Evolutionary conservation across 305 asterid species (phyloP).

Genomic region (Petunia hybrid): DNA sequence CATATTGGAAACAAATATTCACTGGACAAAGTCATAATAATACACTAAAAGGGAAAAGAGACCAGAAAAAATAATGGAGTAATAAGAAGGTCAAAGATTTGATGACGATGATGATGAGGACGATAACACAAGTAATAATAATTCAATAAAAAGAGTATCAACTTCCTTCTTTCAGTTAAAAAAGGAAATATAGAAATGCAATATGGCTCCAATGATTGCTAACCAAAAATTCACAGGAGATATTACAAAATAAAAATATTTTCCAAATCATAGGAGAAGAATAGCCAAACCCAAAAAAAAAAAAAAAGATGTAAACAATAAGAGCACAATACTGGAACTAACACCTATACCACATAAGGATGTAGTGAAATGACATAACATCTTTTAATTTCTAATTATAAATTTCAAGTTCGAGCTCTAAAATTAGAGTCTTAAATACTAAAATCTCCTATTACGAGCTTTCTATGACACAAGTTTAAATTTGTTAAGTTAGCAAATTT

Average conservation of each 20-base stretch:
- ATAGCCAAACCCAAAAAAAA: too few species aligned
- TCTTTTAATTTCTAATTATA: too few species aligned
- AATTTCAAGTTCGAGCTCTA: too few species aligned
- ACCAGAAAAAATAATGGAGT: not conserved
- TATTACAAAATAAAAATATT: conserved; percentile 6
- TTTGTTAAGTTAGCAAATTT: too few species aligned
- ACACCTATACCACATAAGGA: not conserved
- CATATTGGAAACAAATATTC: conserved; percentile 12
- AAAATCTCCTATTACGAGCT: too few species aligned
- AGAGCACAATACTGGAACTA: not conserved
- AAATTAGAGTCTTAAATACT: too few species aligned
- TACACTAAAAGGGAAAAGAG: not conserved
- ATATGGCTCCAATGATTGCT: not conserved
- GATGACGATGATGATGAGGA: not conserved
- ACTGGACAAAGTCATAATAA: not conserved
- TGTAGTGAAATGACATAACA: too few species aligned
- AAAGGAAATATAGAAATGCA: not conserved
- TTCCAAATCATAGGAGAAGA: too few species aligned
- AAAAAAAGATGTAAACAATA: too few species aligned
- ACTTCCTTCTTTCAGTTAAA: not conserved
- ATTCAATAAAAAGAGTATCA: not conserved
- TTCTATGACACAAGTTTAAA: too few species aligned
- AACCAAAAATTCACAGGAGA: not conserved
- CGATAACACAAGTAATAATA: not conserved
- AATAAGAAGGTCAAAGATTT: not conserved